A percentile compares a stretch with the other conserved stretches of the same genome.
phyloP scores from a whole-genome alignment of 257 asterid genomes.

The Anisodus tanguticus region DNA sequence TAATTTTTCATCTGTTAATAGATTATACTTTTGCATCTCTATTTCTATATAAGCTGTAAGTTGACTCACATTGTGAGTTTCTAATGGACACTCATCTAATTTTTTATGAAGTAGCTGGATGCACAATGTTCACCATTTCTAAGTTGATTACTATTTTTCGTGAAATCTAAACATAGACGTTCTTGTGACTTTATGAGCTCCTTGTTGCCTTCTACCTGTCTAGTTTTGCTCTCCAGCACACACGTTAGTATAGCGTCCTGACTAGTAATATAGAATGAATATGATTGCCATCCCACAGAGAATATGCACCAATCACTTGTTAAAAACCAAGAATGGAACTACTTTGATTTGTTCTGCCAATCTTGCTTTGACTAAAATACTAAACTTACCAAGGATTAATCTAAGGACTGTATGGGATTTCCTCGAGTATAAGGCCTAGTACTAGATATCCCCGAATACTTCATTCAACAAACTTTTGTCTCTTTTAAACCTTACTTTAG shows the following conservation, averaged over 20 bases:
- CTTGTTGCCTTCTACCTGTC: constrained; percentile 8
- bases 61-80: neutral
- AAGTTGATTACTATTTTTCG: neutral
- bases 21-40: constrained; percentile 19
- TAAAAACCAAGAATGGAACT: neutral
- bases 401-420: neutral
- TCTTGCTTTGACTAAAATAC: constrained; percentile 8
- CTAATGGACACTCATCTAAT: neutral
- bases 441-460: neutral
- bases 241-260: neutral
- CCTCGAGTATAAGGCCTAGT: neutral
- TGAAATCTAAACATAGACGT: neutral
- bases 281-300: neutral
- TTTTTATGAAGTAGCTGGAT: neutral
- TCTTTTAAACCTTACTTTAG: neutral
- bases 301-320: constrained; percentile 21
- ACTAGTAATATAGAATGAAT: constrained; percentile 17
- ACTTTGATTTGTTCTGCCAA: neutral
- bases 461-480: neutral
- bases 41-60: neutral
- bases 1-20: neutral
- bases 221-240: neutral
- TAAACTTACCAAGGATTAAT: neutral
- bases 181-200: neutral
- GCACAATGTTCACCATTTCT: neutral